A percentile compares a stretch with the other conserved stretches of the same genome.
Evolutionary conservation across 2,329 filamentous ascomycete genomes (phyloP).

Genomic region (Pestalotiopsis sp.): DNA sequence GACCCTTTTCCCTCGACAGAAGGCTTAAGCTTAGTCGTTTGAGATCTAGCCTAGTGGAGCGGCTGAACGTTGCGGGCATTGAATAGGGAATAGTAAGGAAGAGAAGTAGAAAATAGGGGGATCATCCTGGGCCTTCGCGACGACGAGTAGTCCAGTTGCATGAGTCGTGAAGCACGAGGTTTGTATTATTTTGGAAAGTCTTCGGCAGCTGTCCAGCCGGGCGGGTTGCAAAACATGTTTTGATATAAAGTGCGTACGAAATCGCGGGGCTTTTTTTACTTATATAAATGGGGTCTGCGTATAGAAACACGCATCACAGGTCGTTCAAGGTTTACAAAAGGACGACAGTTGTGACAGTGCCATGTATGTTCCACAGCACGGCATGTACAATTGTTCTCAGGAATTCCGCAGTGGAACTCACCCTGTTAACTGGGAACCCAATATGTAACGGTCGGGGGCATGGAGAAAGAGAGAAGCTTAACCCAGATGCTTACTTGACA

Average conservation of each 20-base stretch:
- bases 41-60: conserved; percentile 1
- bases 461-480: neutral
- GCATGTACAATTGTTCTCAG: too few relatives aligned
- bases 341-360: neutral
- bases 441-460: neutral
- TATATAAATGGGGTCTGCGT: neutral
- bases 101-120: neutral
- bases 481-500: neutral
- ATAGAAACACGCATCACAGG: neutral
- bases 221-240: neutral
- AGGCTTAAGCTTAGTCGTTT: conserved; percentile 8
- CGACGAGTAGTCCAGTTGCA: too few relatives aligned
- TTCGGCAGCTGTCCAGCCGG: neutral
- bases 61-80: neutral
- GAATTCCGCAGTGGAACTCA: neutral
- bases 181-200: neutral
- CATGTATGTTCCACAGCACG: neutral
- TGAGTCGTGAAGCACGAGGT: too few relatives aligned
- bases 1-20: neutral
- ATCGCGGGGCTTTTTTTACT: neutral
- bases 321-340: neutral
- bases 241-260: neutral
- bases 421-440: neutral
- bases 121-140: neutral
- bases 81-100: neutral